A percentile compares a stretch with the other conserved stretches of the same genome.
Conservation (phyloP, 345 rosid genomes). For the Trapa incisa region DNA sequence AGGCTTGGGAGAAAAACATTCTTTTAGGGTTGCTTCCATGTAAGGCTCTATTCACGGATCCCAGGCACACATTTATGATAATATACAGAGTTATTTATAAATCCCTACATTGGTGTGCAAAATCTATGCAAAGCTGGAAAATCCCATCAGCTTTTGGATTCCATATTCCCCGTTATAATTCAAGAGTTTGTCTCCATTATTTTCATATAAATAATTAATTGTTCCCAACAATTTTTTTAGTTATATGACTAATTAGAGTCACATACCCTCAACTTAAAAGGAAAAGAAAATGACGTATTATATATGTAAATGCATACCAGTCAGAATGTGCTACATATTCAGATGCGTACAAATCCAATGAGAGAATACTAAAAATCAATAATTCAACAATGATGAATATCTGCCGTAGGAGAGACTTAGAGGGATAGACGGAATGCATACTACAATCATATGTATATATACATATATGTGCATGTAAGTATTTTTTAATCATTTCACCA, state of each 20-base stretch:
- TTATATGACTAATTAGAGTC: not conserved
- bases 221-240: not conserved
- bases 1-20: not conserved
- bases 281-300: not conserved
- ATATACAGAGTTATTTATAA: not conserved
- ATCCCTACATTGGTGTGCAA: not conserved
- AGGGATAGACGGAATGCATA: not conserved
- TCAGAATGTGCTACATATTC: not conserved
- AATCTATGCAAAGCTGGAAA: not conserved
- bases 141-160: not conserved
- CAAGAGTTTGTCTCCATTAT: not conserved
- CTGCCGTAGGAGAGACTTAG: not conserved
- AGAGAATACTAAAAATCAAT: not conserved
- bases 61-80: not conserved
- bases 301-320: not conserved
- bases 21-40: not conserved
- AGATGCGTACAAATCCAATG: not conserved
- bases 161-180: not conserved
- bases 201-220: not conserved
- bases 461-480: not conserved
- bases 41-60: not conserved
- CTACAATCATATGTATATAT: not conserved
- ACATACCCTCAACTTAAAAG: not conserved
- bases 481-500: not conserved
- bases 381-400: constrained; percentile 1